Conservation (phyloP, 306 rosid genomes). For the Quercus rubra region DNA sequence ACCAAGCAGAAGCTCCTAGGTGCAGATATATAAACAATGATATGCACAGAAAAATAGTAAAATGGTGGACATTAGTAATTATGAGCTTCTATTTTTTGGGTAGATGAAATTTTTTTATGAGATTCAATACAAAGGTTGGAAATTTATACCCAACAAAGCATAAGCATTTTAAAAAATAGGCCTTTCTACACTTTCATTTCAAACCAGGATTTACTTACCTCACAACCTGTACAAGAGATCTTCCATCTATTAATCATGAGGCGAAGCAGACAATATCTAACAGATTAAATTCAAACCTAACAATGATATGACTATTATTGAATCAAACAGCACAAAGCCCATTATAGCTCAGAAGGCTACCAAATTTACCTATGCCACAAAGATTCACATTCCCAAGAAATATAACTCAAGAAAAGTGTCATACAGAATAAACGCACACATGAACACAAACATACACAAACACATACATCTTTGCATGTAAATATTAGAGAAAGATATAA, state of each 20-base stretch:
- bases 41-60: neutral
- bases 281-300: neutral
- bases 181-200: neutral
- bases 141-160: neutral
- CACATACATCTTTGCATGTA: neutral
- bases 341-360: neutral
- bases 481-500: neutral
- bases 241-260: neutral
- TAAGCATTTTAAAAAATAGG: neutral
- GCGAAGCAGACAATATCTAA: neutral
- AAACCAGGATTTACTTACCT: neutral
- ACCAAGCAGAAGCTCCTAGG: neutral
- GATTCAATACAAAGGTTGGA: neutral
- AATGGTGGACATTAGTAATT: neutral
- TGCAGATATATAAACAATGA: neutral
- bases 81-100: neutral
- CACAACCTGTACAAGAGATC: neutral
- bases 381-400: neutral
- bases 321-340: slow-evolving; percentile 3
- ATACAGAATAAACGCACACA: neutral
- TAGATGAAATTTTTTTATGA: neutral
- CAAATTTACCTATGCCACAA: neutral
- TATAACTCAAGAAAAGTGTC: neutral
- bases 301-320: neutral
- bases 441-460: neutral